A percentile compares a stretch with the other conserved stretches of the same genome.
These are phyloP conservation scores for Colletotrichum melonis DNA, from an alignment of 2,329 filamentous ascomycete species.

Conservation along the genomic window DNA sequence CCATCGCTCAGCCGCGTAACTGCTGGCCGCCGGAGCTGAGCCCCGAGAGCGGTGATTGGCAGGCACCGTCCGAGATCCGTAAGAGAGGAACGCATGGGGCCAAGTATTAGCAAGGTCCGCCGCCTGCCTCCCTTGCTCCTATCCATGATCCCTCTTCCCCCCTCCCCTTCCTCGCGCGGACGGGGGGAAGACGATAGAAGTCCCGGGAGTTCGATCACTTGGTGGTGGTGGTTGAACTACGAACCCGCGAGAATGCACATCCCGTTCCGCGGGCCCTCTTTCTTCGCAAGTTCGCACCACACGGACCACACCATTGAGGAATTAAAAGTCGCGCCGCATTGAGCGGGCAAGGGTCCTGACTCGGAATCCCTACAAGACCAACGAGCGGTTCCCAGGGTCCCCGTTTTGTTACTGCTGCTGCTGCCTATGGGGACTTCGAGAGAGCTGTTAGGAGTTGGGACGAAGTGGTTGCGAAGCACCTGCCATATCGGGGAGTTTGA, in stretches of 20 bases:
- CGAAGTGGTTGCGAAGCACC: slow-evolving; percentile 4
- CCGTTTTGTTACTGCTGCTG: neutral
- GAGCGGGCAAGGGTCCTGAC: slow-evolving; percentile 29
- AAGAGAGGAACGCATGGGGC: slow-evolving; percentile 2
- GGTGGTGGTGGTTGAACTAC: neutral
- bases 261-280: neutral
- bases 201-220: neutral
- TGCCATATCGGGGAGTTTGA: slow-evolving; percentile 12
- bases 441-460: neutral
- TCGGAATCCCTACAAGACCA: slow-evolving; percentile 9
- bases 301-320: neutral
- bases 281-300: neutral
- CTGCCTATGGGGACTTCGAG: neutral
- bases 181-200: slow-evolving; percentile 6
- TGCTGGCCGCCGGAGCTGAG: neutral
- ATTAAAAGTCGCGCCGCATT: slow-evolving; percentile 22
- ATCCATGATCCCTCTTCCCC: neutral
- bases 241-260: neutral
- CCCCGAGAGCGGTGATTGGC: neutral
- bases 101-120: neutral
- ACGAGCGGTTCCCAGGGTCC: neutral
- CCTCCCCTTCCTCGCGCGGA: neutral
- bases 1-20: neutral
- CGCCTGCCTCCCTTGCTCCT: no score
- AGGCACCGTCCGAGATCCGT: slow-evolving; percentile 7